Conservation (phyloP, 2,329 filamentous ascomycete species). For the Aureobasidium sp. region DNA sequence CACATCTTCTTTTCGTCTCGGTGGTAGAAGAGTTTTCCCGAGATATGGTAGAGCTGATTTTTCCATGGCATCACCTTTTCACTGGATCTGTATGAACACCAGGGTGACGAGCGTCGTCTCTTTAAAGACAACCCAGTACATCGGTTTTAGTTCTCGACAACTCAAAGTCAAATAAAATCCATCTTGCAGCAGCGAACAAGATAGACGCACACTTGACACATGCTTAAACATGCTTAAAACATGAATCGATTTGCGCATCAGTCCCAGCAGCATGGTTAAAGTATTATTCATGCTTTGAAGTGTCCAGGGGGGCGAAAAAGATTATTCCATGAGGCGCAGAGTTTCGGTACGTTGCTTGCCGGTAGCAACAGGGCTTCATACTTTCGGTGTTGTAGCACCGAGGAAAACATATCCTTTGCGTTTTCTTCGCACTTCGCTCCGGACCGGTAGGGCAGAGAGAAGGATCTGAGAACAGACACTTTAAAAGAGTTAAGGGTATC, state of each 20-base stretch:
- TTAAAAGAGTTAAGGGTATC: background rate
- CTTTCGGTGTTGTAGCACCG: conserved; percentile 6
- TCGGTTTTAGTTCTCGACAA: background rate
- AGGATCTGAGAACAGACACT: background rate
- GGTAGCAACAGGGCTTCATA: background rate
- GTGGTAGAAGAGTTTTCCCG: background rate
- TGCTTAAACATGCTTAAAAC: background rate
- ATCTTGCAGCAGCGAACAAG: background rate
- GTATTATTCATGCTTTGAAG: background rate
- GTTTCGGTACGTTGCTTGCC: conserved; percentile 1
- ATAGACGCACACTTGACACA: background rate
- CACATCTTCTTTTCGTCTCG: background rate
- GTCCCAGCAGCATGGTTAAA: background rate
- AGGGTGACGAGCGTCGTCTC: background rate
- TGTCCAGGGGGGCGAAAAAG: background rate
- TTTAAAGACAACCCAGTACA: background rate
- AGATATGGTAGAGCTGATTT: background rate
- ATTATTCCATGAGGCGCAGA: background rate
- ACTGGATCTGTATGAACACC: background rate
- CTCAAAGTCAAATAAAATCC: background rate
- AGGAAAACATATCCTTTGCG: background rate
- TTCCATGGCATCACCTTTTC: background rate
- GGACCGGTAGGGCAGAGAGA: background rate
- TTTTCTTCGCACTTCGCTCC: background rate
- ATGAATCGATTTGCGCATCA: background rate